Evolutionary conservation across 208 protist genomes (phyloP).

Genomic region (Trypanosoma platydactyli): DNA sequence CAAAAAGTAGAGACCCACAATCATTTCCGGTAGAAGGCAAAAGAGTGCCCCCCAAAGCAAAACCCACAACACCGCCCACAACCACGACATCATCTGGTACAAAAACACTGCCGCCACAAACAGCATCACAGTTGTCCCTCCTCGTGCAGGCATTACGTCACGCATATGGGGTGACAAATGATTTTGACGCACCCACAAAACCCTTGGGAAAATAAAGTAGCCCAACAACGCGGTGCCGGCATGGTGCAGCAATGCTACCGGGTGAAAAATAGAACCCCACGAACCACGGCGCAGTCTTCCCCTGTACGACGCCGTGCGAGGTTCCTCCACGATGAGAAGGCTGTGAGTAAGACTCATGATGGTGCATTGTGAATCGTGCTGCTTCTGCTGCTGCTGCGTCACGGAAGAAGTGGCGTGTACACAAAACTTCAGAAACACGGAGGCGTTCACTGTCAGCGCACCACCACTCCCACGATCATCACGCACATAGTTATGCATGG

Average conservation of each 20-base stretch:
- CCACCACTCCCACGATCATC: constrained; percentile 36
- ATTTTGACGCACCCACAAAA: background rate
- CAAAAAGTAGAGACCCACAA: constrained; percentile 34
- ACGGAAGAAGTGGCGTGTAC: constrained; percentile 22
- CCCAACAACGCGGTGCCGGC: constrained; percentile 20
- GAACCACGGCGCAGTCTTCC: constrained; percentile 4
- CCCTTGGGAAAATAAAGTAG: constrained; percentile 24
- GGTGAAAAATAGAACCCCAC: constrained; percentile 6
- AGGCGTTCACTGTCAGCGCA: constrained; percentile 66
- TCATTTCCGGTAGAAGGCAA: constrained; percentile 27
- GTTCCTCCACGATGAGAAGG: constrained; percentile 74
- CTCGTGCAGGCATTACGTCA: constrained; percentile 25
- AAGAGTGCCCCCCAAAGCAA: constrained; percentile 39
- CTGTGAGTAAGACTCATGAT: constrained; percentile 73
- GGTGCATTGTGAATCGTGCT: constrained; percentile 37
- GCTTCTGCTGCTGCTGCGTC: too few relatives aligned
- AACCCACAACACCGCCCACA: constrained; percentile 39
- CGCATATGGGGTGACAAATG: background rate
- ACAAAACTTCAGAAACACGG: constrained; percentile 76
- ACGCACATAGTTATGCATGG: constrained; percentile 53
- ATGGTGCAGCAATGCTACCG: constrained; percentile 20
- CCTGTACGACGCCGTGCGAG: constrained; percentile 19
- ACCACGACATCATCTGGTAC: constrained; percentile 25
- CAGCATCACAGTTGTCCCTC: constrained; percentile 37
- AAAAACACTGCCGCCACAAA: constrained; percentile 45